Percentiles rank a stretch among this genome's conserved stretches.
Conservation (phyloP, 129 eudicot genomes). For the Solidago caesia region DNA sequence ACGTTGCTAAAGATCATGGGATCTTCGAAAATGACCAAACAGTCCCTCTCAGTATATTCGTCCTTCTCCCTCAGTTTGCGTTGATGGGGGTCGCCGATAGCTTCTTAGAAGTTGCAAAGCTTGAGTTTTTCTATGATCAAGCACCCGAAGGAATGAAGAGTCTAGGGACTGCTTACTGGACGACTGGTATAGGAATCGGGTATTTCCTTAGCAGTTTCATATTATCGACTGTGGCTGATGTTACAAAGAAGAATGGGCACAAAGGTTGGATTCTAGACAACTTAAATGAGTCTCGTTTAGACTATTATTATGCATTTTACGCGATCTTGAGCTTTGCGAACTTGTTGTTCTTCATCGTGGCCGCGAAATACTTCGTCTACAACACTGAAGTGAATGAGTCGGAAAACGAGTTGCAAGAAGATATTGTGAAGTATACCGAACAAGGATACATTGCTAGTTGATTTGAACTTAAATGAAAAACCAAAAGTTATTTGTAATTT, state of each 20-base stretch:
- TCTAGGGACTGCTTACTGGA: constrained; percentile 76
- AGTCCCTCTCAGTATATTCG: constrained; percentile 68
- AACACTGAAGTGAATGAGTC: constrained; percentile 33
- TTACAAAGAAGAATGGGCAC: constrained; percentile 55
- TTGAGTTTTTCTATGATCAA: constrained; percentile 92
- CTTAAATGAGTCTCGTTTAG: constrained; percentile 81
- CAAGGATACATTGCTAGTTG: constrained; percentile 27
- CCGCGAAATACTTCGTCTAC: constrained; percentile 42
- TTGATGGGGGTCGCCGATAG: constrained; percentile 82
- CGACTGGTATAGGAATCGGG: constrained; percentile 63
- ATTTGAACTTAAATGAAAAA: constrained; percentile 6
- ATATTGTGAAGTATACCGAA: constrained; percentile 29
- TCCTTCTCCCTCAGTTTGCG: constrained; percentile 69
- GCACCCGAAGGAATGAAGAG: constrained; percentile 94
- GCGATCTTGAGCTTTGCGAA: constrained; percentile 56
- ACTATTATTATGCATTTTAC: constrained; percentile 60
- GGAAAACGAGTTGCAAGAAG: constrained; percentile 35
- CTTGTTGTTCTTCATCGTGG: constrained; percentile 49
- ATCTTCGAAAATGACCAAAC: constrained; percentile 37
- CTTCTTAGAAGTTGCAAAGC: constrained; percentile 66
- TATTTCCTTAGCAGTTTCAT: constrained; percentile 67
- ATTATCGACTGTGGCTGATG: constrained; percentile 56
- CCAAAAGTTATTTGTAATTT: not conserved
- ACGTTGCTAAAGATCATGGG: constrained; percentile 60
- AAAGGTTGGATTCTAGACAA: constrained; percentile 75